These are phyloP conservation scores for Ricinus communis DNA, from an alignment of 345 rosid genomes.

Conservation along the genomic window DNA sequence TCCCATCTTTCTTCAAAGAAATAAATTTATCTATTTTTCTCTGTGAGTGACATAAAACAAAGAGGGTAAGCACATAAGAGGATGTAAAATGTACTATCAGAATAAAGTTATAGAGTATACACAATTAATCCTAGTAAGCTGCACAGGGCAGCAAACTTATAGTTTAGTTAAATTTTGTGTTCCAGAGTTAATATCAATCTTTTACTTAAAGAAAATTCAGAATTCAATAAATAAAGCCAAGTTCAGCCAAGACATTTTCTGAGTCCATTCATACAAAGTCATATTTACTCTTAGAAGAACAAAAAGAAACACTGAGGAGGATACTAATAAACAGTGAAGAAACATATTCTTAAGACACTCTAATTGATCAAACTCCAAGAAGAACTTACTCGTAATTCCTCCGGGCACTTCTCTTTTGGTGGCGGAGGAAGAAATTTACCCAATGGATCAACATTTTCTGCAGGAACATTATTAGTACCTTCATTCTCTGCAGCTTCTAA, in stretches of 20 bases:
- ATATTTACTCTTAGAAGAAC: not conserved
- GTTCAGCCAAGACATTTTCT: not conserved
- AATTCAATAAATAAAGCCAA: not conserved
- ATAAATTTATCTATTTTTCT: conserved; percentile 78
- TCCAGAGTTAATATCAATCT: conserved; percentile 9
- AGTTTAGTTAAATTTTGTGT: not conserved
- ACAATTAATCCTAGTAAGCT: conserved; percentile 3
- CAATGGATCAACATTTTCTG: conserved; percentile 50
- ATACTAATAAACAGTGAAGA: not conserved
- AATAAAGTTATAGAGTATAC: not conserved
- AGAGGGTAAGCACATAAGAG: conserved; percentile 4
- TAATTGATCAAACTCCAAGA: not conserved
- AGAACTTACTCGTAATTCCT: conserved; percentile 75
- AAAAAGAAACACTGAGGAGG: not conserved
- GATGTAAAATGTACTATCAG: not conserved
- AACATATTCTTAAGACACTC: not conserved
- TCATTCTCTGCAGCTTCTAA: conserved; percentile 45
- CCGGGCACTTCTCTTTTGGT: conserved; percentile 65
- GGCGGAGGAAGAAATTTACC: conserved; percentile 72
- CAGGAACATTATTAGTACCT: conserved; percentile 34
- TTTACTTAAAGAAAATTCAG: not conserved
- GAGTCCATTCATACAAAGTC: not conserved
- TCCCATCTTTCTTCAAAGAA: conserved; percentile 72
- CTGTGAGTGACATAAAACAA: conserved; percentile 43
- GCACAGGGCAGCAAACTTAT: not conserved